phyloP scores from a whole-genome alignment of 2,329 filamentous ascomycete genomes.

The Diaporthe australafricana region DNA sequence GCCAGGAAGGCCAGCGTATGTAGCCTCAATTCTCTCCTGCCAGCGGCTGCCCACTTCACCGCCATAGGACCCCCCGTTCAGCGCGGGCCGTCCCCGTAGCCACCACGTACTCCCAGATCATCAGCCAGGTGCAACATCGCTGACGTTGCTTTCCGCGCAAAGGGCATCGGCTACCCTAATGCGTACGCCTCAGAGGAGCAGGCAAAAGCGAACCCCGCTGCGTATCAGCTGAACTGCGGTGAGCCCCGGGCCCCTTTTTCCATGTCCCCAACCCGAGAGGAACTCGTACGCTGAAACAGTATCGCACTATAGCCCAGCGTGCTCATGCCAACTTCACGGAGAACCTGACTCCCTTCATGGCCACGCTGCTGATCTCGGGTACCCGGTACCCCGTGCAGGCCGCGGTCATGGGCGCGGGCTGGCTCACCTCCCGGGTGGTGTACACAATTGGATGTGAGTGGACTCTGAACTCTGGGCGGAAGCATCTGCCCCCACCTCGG shows the following conservation, averaged over 20 bases:
- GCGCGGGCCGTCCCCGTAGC: background rate
- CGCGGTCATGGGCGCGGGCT: conserved; percentile 62
- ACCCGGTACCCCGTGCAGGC: conserved; percentile 63
- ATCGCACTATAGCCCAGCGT: conserved; percentile 62
- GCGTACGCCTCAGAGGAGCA: conserved; percentile 67
- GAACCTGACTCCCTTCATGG: conserved; percentile 66
- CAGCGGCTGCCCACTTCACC: background rate
- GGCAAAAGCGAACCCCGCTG: conserved; percentile 65
- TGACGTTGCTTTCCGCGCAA: background rate
- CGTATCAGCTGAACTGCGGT: conserved; percentile 73
- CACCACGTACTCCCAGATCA: too few relatives aligned
- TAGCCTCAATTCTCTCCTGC: background rate
- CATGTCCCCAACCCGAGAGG: background rate
- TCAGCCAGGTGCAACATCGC: background rate
- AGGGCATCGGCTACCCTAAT: conserved; percentile 66
- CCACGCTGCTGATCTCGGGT: conserved; percentile 66
- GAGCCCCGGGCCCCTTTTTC: conserved; percentile 38
- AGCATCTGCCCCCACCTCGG: conserved; percentile 42
- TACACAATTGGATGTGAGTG: conserved; percentile 68
- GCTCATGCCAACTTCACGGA: conserved; percentile 74
- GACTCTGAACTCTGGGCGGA: conserved; percentile 47
- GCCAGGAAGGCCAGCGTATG: conserved; percentile 60
- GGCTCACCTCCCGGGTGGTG: conserved; percentile 62
- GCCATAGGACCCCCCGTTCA: too few relatives aligned
- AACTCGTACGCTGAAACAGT: background rate